Percentiles rank a stretch among this genome's conserved stretches.
These are phyloP conservation scores for Chenopodium album DNA, from an alignment of 148 eudicot species.

Conservation along the genomic window DNA sequence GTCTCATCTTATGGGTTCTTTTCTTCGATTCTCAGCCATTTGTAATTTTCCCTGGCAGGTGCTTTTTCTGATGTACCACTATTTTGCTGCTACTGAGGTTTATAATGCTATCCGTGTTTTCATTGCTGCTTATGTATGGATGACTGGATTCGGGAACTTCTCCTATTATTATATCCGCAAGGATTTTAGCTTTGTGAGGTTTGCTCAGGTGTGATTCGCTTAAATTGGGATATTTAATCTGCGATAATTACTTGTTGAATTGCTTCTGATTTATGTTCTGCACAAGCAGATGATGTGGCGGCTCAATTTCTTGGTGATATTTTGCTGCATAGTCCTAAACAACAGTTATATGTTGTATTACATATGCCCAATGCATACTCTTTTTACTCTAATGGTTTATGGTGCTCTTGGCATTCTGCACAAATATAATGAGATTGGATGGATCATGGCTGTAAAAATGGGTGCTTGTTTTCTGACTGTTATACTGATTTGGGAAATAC, in stretches of 20 bases:
- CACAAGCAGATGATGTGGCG: constrained; percentile 98
- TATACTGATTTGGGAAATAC: constrained; percentile 87
- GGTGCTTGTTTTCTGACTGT: constrained; percentile 75
- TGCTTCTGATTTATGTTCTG: constrained; percentile 24
- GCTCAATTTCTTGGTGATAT: constrained; percentile 83
- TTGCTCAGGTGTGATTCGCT: constrained; percentile 68
- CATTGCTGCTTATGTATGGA: constrained; percentile 96
- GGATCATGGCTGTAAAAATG: constrained; percentile 72
- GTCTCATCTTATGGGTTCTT: background rate
- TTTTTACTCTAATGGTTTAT: constrained; percentile 97
- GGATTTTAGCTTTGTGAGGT: constrained; percentile 90
- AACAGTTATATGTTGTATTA: constrained; percentile 82
- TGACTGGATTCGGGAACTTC: constrained; percentile 99
- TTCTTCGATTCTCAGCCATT: constrained; percentile 10
- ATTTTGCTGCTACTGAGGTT: constrained; percentile 89
- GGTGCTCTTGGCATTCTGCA: constrained; percentile 86
- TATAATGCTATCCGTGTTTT: constrained; percentile 91
- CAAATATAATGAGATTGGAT: constrained; percentile 72
- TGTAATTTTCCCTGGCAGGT: constrained; percentile 44
- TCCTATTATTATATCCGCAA: constrained; percentile 91
- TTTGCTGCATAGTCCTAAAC: constrained; percentile 74
- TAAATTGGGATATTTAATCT: background rate
- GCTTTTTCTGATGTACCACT: constrained; percentile 87
- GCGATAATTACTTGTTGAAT: background rate
- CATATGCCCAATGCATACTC: constrained; percentile 99